Conservation (phyloP, 2,329 filamentous ascomycete genomes). For the Coniochaeta hoffmannii region DNA sequence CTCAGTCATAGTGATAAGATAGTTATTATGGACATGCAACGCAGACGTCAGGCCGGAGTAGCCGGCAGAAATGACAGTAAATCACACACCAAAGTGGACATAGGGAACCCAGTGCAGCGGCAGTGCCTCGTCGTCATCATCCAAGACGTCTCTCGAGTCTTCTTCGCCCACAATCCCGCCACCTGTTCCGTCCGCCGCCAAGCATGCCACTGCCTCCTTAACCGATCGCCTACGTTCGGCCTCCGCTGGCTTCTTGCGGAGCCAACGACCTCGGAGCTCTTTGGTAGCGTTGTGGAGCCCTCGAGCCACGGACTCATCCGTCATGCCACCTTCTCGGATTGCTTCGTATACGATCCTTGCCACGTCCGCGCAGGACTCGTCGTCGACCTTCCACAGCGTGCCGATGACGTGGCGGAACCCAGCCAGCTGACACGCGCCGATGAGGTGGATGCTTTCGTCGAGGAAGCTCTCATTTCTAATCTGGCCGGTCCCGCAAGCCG, state of each 20-base stretch:
- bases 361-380: slow-evolving; percentile 22
- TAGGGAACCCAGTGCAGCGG: slow-evolving; percentile 29
- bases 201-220: background rate
- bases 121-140: slow-evolving; percentile 3
- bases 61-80: too few relatives aligned
- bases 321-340: background rate
- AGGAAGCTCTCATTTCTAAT: slow-evolving; percentile 13
- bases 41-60: too few relatives aligned
- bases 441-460: slow-evolving; percentile 31
- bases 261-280: background rate
- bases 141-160: background rate
- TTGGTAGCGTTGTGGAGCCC: background rate
- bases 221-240: background rate
- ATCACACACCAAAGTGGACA: slow-evolving; percentile 25
- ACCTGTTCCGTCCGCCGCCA: background rate
- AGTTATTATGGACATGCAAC: too few relatives aligned
- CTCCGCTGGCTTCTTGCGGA: too few relatives aligned
- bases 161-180: background rate
- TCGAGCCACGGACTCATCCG: background rate
- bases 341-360: slow-evolving; percentile 9
- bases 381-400: slow-evolving; percentile 29
- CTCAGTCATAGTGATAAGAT: too few relatives aligned
- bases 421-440: slow-evolving; percentile 27
- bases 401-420: slow-evolving; percentile 33
- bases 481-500: slow-evolving; percentile 25